Conservation (phyloP, 257 asterid species). For the Verbascum thapsus region DNA sequence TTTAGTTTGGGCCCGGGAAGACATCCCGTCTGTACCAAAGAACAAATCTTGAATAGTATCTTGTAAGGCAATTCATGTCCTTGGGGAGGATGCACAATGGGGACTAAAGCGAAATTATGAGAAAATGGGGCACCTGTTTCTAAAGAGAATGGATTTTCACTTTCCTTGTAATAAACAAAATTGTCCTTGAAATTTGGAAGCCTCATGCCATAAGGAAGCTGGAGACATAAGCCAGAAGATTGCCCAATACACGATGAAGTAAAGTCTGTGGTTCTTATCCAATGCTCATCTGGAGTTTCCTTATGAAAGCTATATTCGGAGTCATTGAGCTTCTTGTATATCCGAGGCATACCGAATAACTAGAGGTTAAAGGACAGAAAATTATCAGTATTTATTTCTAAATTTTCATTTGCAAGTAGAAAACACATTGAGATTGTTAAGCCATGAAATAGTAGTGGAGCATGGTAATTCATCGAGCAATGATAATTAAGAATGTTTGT, state of each 20-base stretch:
- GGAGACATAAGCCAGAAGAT: constrained; percentile 77
- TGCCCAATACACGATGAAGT: constrained; percentile 68
- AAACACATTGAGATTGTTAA: not conserved
- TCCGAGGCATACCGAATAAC: constrained; percentile 86
- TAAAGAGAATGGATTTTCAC: constrained; percentile 39
- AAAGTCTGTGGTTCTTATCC: constrained; percentile 88
- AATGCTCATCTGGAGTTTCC: constrained; percentile 72
- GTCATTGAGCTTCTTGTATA: constrained; percentile 49
- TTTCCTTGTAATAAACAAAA: constrained; percentile 60
- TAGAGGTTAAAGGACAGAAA: constrained; percentile 27
- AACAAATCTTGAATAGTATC: constrained; percentile 62
- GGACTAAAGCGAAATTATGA: constrained; percentile 51
- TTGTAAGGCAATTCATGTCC: constrained; percentile 53
- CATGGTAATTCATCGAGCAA: not conserved
- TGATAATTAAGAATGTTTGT: not conserved
- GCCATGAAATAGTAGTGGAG: not conserved
- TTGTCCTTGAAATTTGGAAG: constrained; percentile 67
- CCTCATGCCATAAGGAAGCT: constrained; percentile 48
- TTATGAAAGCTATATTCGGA: constrained; percentile 39
- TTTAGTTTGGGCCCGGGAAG: constrained; percentile 73
- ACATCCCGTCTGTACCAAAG: constrained; percentile 80
- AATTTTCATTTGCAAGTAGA: not conserved
- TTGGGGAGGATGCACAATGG: constrained; percentile 60
- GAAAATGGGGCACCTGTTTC: constrained; percentile 49
- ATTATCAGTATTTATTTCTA: not conserved